Evolutionary conservation across 2,329 filamentous ascomycete species (phyloP), one percentile per base, ranked within the genome.

Genomic region (Ustulina deusta): DNA sequence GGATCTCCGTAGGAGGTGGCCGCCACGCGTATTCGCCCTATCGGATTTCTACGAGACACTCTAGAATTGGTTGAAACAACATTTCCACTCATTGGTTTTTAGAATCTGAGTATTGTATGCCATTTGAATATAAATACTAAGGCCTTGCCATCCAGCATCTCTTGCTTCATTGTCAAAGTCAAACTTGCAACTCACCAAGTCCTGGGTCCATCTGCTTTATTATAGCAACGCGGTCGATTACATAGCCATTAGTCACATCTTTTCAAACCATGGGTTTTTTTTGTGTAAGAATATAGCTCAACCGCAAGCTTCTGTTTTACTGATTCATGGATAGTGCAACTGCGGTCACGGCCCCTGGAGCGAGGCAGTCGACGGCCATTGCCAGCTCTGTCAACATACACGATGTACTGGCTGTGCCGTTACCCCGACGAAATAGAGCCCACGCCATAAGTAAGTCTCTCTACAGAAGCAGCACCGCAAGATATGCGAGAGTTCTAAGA

Each of bases 281-380:
- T 6, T 65, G 63, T 42, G 63, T 65, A 61, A 61, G 57, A 6
- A 15, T n/a, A 29, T 5, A 27, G 1, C 29, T 20, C 2, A 9
- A 34, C 10, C 6, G 49, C 4, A 51, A 25, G 6, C 9, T 17
- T 7, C 20, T 11, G 2, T 7, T 17, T 29, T 63, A 58, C 65
- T 67, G 15, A 67, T 36, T 34, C 4, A 20, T 36, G 3, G 13
- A 20, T 5, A 67, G 65, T 67, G 65, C 13, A 1, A 42, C 1
- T 67, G 65, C n/a, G 48, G 36, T 11, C 55, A 63, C 7, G 65
- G 65, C 2, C 60, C 65, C 1, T 63, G 59, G 59, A 59, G 54
- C n/a, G 0, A 6, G 0, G 1, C 4, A 2, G 2, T 54, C 10
- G 54, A 67, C 42, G 22, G 4, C 5, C 20, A 54, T 7, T 67